Conservation (phyloP, 1,284 basidiomycete species). For the Rhizoctonia solani region DNA sequence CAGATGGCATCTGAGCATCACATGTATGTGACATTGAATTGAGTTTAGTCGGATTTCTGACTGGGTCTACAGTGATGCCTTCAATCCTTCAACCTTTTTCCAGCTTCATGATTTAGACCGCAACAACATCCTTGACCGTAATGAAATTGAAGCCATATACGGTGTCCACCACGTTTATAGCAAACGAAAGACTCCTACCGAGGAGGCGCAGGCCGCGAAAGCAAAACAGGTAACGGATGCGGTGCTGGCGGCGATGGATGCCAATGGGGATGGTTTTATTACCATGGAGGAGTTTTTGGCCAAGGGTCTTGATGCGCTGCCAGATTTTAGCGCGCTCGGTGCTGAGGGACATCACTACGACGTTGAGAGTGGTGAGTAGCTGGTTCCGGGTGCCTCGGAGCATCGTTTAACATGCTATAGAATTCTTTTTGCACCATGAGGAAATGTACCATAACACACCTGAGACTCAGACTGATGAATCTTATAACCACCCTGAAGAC, state of each 20-base stretch:
- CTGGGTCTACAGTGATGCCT: constrained; percentile 62
- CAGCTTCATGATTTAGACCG: constrained; percentile 89
- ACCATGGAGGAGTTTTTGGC: constrained; percentile 78
- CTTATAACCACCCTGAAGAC: constrained; percentile 93
- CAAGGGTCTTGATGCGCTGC: constrained; percentile 78
- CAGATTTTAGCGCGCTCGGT: constrained; percentile 86
- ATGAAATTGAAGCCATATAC: constrained; percentile 89
- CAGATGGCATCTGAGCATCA: constrained; percentile 86
- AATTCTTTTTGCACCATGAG: constrained; percentile 93
- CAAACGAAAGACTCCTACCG: constrained; percentile 82
- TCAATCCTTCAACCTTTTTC: constrained; percentile 80
- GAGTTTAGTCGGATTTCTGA: not conserved
- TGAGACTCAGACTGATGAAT: constrained; percentile 94
- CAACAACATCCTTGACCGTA: constrained; percentile 59
- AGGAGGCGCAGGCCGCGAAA: constrained; percentile 81
- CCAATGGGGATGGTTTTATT: constrained; percentile 76
- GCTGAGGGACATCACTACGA: constrained; percentile 93
- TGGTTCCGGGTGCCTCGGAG: constrained; percentile 7
- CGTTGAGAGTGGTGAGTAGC: constrained; percentile 70
- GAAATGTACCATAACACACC: constrained; percentile 84
- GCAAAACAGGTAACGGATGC: constrained; percentile 79
- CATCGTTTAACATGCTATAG: constrained; percentile 47
- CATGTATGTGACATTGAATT: constrained; percentile 58
- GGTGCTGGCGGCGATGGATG: constrained; percentile 78
- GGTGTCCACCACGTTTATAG: constrained; percentile 96